Conservation (phyloP, 441 rosid genomes). For the Gossypium davidsonii region DNA sequence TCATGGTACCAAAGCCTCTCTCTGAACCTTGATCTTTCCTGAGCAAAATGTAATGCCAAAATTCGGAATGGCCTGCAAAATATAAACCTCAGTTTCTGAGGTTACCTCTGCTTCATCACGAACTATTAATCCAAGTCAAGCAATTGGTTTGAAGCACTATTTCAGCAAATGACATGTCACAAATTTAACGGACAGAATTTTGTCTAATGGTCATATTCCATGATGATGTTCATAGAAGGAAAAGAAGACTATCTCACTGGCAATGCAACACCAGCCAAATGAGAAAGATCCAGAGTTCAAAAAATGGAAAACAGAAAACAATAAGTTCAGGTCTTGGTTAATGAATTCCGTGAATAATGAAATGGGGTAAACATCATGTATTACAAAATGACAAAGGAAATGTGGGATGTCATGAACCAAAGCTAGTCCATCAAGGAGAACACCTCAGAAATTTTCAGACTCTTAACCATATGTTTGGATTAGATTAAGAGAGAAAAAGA, state of each 20-base stretch:
- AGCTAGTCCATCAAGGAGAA: not conserved
- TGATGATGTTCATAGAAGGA: not conserved
- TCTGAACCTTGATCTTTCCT: not conserved
- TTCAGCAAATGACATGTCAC: not conserved
- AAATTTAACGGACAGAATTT: not conserved
- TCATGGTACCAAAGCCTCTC: not conserved
- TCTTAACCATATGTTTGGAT: not conserved
- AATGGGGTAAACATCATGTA: not conserved
- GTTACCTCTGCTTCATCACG: not conserved
- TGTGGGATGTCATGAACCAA: not conserved
- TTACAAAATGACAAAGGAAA: not conserved
- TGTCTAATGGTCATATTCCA: not conserved
- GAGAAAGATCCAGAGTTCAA: not conserved
- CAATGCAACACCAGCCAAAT: not conserved
- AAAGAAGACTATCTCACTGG: not conserved
- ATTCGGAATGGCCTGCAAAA: not conserved
- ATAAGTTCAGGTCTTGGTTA: not conserved
- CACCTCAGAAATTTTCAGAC: not conserved
- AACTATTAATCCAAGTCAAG: not conserved
- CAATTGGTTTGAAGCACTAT: not conserved
- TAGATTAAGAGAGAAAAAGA: not conserved
- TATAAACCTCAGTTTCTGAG: not conserved
- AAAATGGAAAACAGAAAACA: not conserved
- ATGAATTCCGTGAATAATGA: not conserved
- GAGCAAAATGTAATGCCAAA: not conserved